A percentile compares a stretch with the other conserved stretches of the same genome.
phyloP scores from a whole-genome alignment of 495 filamentous ascomycete species.

The Lophium mytilinum region DNA sequence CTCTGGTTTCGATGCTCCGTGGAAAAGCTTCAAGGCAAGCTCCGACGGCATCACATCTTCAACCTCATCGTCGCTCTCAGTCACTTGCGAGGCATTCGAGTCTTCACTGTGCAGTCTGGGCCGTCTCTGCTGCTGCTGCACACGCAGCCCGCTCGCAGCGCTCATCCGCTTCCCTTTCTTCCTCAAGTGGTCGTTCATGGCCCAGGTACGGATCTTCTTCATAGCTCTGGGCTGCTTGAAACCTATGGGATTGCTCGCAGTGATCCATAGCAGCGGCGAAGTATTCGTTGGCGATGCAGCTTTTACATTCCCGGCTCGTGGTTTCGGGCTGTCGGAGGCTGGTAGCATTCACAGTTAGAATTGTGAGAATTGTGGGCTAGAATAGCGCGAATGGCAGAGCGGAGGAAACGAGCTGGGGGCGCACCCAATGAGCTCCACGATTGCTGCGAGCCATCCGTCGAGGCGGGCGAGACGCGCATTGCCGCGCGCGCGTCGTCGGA shows the following conservation, averaged over 20 bases:
- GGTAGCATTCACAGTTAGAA: too few relatives aligned
- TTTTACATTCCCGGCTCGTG: not conserved
- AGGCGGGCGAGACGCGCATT: not conserved
- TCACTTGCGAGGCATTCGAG: not conserved
- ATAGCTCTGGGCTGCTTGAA: slow-evolving; percentile 18
- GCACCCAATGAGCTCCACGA: not conserved
- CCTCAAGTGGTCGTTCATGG: slow-evolving; percentile 20
- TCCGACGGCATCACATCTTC: not conserved
- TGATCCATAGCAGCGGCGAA: slow-evolving; percentile 18
- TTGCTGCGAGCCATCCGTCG: not conserved
- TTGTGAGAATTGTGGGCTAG: too few relatives aligned
- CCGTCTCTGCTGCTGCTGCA: not conserved
- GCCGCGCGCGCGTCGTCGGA: not conserved
- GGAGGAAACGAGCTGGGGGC: not conserved
- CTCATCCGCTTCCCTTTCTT: slow-evolving; percentile 5
- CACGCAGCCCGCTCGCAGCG: not conserved
- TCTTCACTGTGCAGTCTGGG: not conserved
- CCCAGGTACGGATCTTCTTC: slow-evolving; percentile 22
- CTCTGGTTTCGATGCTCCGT: not conserved
- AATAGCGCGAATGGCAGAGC: too few relatives aligned
- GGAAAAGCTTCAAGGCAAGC: not conserved
- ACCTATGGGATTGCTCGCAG: slow-evolving; percentile 13
- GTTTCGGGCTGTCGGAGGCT: too few relatives aligned
- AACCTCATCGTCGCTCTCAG: not conserved
- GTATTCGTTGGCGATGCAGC: slow-evolving; percentile 2